Conservation (phyloP, 495 filamentous ascomycete species). For the Neurospora sp. region DNA sequence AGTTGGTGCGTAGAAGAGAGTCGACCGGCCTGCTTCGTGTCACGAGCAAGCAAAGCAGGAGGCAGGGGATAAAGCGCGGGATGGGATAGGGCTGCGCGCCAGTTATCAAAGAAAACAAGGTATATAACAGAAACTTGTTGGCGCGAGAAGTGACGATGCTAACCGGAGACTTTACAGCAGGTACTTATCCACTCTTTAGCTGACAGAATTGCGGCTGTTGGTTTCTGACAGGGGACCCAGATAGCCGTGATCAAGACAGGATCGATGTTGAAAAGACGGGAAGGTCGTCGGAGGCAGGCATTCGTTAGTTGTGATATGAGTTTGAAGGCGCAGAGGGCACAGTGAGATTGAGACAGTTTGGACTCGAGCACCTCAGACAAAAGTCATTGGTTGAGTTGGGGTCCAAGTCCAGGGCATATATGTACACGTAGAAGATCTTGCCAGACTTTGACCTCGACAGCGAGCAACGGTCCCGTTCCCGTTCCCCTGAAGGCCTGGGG, state of each 20-base stretch:
- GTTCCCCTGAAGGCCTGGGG: neutral
- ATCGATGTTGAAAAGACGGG: conserved; percentile 10
- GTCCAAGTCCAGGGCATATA: neutral
- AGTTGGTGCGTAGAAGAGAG: neutral
- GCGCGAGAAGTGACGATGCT: neutral
- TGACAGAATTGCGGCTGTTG: neutral
- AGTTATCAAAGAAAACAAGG: neutral
- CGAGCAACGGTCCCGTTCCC: neutral
- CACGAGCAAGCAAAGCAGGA: conserved; percentile 1
- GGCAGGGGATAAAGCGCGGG: neutral
- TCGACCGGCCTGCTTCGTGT: neutral
- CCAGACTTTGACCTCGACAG: neutral
- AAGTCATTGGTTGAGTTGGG: neutral
- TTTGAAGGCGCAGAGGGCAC: conserved; percentile 3
- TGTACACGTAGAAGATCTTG: neutral
- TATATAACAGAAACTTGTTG: neutral
- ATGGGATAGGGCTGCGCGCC: neutral
- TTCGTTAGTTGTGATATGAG: neutral
- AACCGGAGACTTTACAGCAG: neutral
- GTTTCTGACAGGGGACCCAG: neutral
- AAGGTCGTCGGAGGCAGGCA: conserved; percentile 1
- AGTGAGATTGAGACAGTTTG: conserved; percentile 1
- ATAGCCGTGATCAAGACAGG: neutral
- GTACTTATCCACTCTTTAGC: neutral
- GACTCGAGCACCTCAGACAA: neutral